These are phyloP conservation scores for Solanum hybrid DNA, from an alignment of 305 asterid species.

Conservation along the genomic window DNA sequence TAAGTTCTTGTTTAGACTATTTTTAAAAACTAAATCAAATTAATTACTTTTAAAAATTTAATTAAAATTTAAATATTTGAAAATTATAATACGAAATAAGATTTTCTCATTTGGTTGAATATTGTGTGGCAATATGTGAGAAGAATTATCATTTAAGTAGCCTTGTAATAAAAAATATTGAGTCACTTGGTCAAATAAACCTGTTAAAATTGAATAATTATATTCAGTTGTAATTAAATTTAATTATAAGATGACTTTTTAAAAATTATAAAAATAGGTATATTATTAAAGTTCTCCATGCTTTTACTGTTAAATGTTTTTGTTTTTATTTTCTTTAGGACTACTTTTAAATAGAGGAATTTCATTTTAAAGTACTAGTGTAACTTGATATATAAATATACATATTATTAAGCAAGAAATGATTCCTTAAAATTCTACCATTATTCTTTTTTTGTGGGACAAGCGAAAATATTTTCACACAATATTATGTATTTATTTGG, in stretches of 20 bases:
- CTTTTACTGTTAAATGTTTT: not conserved
- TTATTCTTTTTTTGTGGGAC: not conserved
- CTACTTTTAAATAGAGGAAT: not conserved
- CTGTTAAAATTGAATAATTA: not conserved
- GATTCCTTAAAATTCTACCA: not conserved
- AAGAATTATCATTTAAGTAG: not conserved
- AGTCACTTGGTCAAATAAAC: not conserved
- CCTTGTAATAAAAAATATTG: not conserved
- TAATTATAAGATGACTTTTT: not conserved
- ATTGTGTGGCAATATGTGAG: not conserved
- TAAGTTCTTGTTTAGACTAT: not conserved
- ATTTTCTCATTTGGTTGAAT: not conserved
- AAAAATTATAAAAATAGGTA: not conserved
- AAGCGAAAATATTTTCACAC: not conserved
- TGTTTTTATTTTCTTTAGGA: not conserved
- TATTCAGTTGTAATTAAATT: not conserved
- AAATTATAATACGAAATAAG: not conserved
- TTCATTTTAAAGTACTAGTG: not conserved
- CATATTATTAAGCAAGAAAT: not conserved
- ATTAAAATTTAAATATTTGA: not conserved
- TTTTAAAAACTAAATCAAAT: not conserved
- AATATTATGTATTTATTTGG: not conserved
- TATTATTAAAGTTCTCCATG: not conserved
- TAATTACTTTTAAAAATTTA: not conserved
- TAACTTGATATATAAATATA: not conserved